phyloP scores from a whole-genome alignment of 75 land plant genomes.

The Larix kaempferi region DNA sequence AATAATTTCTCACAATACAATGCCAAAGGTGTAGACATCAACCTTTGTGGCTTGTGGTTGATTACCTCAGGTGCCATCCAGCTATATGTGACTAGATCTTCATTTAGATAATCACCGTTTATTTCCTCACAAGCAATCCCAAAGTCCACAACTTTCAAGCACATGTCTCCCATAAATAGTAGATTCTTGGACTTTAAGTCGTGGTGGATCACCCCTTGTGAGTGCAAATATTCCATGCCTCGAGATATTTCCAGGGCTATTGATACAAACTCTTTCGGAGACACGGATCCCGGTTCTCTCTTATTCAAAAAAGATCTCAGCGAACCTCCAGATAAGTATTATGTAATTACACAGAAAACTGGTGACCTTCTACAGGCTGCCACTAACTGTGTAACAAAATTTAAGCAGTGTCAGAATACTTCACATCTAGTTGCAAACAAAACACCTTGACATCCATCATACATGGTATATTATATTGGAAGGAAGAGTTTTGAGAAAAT shows the following conservation, averaged over 20 bases:
- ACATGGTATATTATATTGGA: neutral
- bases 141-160: slow-evolving; percentile 71
- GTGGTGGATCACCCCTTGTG: slow-evolving; percentile 64
- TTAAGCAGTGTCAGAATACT: too few species aligned
- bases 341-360: too few species aligned
- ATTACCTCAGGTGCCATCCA: slow-evolving; percentile 96
- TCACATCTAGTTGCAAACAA: too few species aligned
- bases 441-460: neutral
- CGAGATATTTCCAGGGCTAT: slow-evolving; percentile 69
- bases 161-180: slow-evolving; percentile 36
- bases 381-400: too few species aligned
- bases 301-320: neutral
- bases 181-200: slow-evolving; percentile 80
- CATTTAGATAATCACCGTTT: slow-evolving; percentile 32
- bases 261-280: slow-evolving; percentile 32
- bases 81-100: slow-evolving; percentile 67
- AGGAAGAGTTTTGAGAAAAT: neutral
- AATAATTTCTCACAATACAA: slow-evolving; percentile 74
- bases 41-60: slow-evolving; percentile 59
- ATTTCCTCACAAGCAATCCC: slow-evolving; percentile 74
- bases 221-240: slow-evolving; percentile 76
- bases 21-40: slow-evolving; percentile 80
- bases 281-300: slow-evolving; percentile 32
- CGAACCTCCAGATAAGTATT: too few species aligned
- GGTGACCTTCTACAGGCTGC: too few species aligned